Percentiles rank a stretch among this genome's conserved stretches.
phyloP scores from a whole-genome alignment of 805 yeast species.

The Starmerella riodocensis region DNA sequence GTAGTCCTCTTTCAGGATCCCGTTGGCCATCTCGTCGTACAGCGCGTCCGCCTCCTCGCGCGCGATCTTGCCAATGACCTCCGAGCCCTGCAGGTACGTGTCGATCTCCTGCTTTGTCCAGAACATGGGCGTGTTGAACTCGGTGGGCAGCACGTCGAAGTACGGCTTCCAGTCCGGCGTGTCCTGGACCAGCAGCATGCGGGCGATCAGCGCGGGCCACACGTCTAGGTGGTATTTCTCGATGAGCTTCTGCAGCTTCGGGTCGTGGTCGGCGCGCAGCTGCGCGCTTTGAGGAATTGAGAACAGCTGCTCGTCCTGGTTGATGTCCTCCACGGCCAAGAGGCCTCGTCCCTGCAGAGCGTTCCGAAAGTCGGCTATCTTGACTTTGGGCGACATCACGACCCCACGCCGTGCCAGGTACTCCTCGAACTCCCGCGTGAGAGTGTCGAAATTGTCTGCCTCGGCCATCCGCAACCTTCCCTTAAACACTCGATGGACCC shows the following conservation, averaged over 20 bases:
- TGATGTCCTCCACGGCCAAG: slow-evolving; percentile 48
- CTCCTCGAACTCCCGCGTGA: slow-evolving; percentile 32
- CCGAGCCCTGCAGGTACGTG: slow-evolving; percentile 49
- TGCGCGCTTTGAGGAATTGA: slow-evolving; percentile 48
- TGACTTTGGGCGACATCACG: slow-evolving; percentile 42
- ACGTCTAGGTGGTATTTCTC: slow-evolving; percentile 31
- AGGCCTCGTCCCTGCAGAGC: slow-evolving; percentile 66
- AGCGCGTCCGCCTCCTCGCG: slow-evolving; percentile 48
- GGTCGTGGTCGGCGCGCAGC: slow-evolving; percentile 43
- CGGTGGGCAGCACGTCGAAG: slow-evolving; percentile 53
- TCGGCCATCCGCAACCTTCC: too few species aligned
- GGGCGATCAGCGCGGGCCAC: slow-evolving; percentile 69
- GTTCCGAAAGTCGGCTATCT: slow-evolving; percentile 46
- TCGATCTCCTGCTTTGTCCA: slow-evolving; percentile 59
- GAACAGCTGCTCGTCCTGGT: slow-evolving; percentile 51
- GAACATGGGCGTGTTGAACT: slow-evolving; percentile 58
- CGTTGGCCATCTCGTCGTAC: slow-evolving; percentile 37
- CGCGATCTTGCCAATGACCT: slow-evolving; percentile 59
- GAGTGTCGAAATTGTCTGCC: slow-evolving; percentile 18
- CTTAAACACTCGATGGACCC: too few species aligned
- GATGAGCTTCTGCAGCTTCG: slow-evolving; percentile 17
- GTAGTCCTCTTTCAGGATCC: slow-evolving; percentile 26
- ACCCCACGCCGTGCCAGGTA: slow-evolving; percentile 38
- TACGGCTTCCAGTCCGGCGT: slow-evolving; percentile 57
- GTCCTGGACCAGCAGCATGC: slow-evolving; percentile 48